Base-by-base conservation (phyloP, 148 eudicot genomes). In the Vaccinium corymbosum region DNA sequence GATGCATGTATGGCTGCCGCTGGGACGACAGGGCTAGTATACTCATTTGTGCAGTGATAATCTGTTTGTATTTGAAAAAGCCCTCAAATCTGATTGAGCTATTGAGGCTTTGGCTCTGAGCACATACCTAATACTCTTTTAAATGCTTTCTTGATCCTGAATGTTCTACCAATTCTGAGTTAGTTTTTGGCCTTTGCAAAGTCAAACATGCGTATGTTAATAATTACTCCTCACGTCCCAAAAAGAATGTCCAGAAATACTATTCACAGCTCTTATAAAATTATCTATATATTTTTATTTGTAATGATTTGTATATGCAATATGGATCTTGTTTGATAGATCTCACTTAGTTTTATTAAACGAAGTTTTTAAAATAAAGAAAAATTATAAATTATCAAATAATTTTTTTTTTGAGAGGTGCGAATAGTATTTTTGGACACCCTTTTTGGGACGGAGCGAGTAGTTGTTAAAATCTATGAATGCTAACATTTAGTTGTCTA, bases 401-500 rank as follows among this genome's bases (percentile, higher is more conserved):
- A 29, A 29, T 1, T 29, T 29, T 29, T 29, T 29, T 29, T 29
- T 29, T 29, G 32, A 29, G 32, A 29, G 32, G 32, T 29, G 32
- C 32, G 32, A 29, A 29, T 29, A 29, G 32, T 29, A 29, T 29
- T 29, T 29, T 29, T 29, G 32, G 32, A 29, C 32, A 29, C 32
- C 32, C 32, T 29, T 29, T 29, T 29, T 29, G 32, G 32, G 32
- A 29, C 32, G 32, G 32, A 29, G 32, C 1, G 32, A 29, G 32
- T 29, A 62, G 35, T 68, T 25, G 55, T 49, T 76, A 7, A n/a
- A 76, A 20, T 48, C 72, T 66, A 4, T 27, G 35, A 12, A 25
- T 25, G 72, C 78, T 74, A 74, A 19, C n/a, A 74, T 42, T 73
- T 42, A 42, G 78, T 74, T 48, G 22, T 74, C 78, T 74, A 14